phyloP scores from a whole-genome alignment of 768 basidiomycete species.

The Suillus subluteus region DNA sequence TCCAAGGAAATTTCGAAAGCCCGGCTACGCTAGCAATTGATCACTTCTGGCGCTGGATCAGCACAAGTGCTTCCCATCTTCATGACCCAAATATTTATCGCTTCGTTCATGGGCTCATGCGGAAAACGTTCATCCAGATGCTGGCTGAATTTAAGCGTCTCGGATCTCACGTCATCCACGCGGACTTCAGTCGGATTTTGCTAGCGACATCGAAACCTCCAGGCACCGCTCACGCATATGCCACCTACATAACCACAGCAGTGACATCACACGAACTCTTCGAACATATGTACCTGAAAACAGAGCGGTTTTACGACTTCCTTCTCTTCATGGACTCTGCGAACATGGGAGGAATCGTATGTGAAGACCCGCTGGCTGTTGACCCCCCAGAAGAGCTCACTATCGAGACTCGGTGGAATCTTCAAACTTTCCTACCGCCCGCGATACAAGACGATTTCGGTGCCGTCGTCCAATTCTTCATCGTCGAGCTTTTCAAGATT shows the following conservation, averaged over 20 bases:
- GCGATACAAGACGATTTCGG: constrained; percentile 81
- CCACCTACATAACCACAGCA: constrained; percentile 91
- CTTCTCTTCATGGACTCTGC: constrained; percentile 95
- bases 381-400: constrained; percentile 71
- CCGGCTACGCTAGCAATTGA: constrained; percentile 77
- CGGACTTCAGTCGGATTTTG: constrained; percentile 89
- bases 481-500: constrained; percentile 81
- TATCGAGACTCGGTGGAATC: constrained; percentile 92
- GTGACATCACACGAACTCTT: constrained; percentile 95
- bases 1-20: constrained; percentile 65
- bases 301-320: constrained; percentile 91
- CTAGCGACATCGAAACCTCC: constrained; percentile 96
- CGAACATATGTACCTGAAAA: constrained; percentile 86
- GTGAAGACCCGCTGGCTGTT: constrained; percentile 71
- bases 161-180: constrained; percentile 91
- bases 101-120: constrained; percentile 95
- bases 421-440: constrained; percentile 84
- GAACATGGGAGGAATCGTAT: constrained; percentile 90
- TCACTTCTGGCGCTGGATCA: constrained; percentile 98
- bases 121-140: constrained; percentile 96
- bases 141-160: constrained; percentile 95
- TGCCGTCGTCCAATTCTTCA: constrained; percentile 75
- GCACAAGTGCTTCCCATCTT: constrained; percentile 80
- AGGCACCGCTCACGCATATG: constrained; percentile 93
- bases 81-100: constrained; percentile 93